Evolutionary conservation across 164 flowering plant genomes (phyloP).

Genomic region (Vitis riparia): DNA sequence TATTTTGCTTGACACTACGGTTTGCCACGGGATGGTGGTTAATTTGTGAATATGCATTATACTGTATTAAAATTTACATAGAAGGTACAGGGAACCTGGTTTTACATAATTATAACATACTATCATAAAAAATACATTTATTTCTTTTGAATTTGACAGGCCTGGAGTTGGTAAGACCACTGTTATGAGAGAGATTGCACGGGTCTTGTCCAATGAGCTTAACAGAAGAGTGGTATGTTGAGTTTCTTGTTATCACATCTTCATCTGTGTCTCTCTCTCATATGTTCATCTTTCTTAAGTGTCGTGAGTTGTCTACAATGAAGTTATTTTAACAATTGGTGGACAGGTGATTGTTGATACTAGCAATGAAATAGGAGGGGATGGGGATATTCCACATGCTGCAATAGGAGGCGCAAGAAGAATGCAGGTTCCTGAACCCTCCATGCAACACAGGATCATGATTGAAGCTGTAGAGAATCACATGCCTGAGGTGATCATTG

Average conservation of each 20-base stretch:
- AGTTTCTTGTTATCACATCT: background rate
- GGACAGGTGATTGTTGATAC: conserved; percentile 73
- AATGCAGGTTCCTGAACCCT: conserved; percentile 73
- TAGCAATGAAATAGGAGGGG: conserved; percentile 82
- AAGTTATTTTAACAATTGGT: background rate
- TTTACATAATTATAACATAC: background rate
- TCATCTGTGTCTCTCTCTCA: background rate
- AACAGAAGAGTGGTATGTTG: conserved; percentile 66
- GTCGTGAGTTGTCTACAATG: background rate
- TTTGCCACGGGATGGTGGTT: too few species aligned
- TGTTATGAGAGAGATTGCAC: conserved; percentile 72
- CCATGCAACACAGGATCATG: conserved; percentile 72
- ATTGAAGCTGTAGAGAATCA: conserved; percentile 84
- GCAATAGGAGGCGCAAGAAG: conserved; percentile 73
- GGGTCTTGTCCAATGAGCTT: conserved; percentile 64
- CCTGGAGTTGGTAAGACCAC: conserved; percentile 87
- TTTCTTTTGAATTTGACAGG: conserved; percentile 26
- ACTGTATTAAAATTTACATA: too few species aligned
- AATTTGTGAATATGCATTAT: too few species aligned
- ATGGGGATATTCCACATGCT: conserved; percentile 72
- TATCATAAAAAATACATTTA: background rate
- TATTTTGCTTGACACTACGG: too few species aligned
- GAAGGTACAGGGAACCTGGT: too few species aligned
- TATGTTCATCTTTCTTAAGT: background rate
- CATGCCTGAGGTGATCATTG: conserved; percentile 78